Conservation (phyloP, 192 early-diverging fungal species). For the Coemansia nantahalensis region DNA sequence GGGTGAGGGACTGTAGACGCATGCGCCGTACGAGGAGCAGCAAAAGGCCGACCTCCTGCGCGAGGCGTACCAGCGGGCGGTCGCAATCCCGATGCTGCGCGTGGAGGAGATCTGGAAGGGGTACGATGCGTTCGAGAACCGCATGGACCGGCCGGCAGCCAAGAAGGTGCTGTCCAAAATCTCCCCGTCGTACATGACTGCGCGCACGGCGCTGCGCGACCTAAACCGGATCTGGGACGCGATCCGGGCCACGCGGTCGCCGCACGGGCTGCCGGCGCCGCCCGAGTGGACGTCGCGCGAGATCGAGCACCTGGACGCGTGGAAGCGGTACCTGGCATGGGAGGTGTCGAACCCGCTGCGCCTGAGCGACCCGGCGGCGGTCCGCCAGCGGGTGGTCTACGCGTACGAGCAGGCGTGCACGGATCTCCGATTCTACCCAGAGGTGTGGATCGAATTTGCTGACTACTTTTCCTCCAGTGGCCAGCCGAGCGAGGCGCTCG, state of each 20-base stretch:
- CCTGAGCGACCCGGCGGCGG: constrained; percentile 51
- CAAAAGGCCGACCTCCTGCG: constrained; percentile 84
- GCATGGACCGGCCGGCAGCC: constrained; percentile 70
- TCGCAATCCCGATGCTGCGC: constrained; percentile 82
- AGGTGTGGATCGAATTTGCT: constrained; percentile 71
- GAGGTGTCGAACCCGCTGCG: constrained; percentile 84
- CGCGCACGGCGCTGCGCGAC: constrained; percentile 81
- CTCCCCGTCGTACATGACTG: constrained; percentile 92
- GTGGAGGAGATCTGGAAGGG: constrained; percentile 95
- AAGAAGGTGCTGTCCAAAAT: constrained; percentile 86
- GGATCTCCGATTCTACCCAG: constrained; percentile 81
- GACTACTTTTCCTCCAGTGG: constrained; percentile 26
- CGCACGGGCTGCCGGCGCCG: constrained; percentile 64
- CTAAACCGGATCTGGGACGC: constrained; percentile 73
- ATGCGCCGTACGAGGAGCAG: constrained; percentile 78
- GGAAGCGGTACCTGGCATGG: constrained; percentile 92
- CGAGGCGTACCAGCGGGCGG: constrained; percentile 78
- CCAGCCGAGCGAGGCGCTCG: constrained; percentile 22
- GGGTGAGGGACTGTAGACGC: constrained; percentile 20
- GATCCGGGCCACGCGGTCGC: constrained; percentile 62
- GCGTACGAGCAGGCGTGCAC: constrained; percentile 86
- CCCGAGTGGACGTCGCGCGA: constrained; percentile 82
- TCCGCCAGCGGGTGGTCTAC: constrained; percentile 73
- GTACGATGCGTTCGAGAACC: constrained; percentile 91
- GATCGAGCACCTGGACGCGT: constrained; percentile 57